Base-by-base conservation (phyloP, 2,329 filamentous ascomycete genomes). In the Pestalotiopsis sp. region DNA sequence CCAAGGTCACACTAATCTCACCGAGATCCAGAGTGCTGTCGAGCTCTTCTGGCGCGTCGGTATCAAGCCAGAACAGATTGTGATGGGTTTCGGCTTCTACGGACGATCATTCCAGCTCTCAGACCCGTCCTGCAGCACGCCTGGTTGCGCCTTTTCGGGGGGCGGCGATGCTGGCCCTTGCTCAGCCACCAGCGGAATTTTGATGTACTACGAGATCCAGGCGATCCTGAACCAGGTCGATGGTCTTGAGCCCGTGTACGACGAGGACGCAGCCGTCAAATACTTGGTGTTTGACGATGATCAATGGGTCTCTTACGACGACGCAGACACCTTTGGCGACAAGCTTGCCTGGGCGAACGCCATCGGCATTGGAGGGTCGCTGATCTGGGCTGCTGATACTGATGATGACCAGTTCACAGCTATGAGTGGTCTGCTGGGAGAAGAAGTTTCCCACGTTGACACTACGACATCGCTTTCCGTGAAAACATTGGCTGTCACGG, bases 81-180 rank as follows among this genome's bases (percentile, higher is more conserved):
- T 75, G 5, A 67, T 87, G 17, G 84, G 85, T 1, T 25, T 81
- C 5, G 81, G 76, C 1, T 85, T 82, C 68, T 85, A 86, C 68
- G 83, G 82, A 0, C 70, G 75, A 17, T 17, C 67, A 2, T 75
- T 76, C 45, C 36, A 66, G 25, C 69, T 74, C 2, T 67, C 66
- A 6, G 69, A 72, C 63, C 64, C 72, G 0, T 31, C 36, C 1
- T 76, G 71, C 52, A 52, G 64, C 23, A 71, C 66, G 1, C 70
- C 77, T 0, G 73, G 74, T 3, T 79, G 77, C 36, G n/a, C 60
- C 1, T 78, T 76, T 60, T 36, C 20, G 1, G 67, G 66, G n/a
- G 74, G 71, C 2, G 75, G 70, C 4, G 31, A 69, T 4, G 25
- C 66, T 0, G 74, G 75, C 0, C 4, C n/a, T 0, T 79, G 78